Evolutionary conservation across 2,329 filamentous ascomycete genomes (phyloP).

Genomic region (Alternaria postmessia): DNA sequence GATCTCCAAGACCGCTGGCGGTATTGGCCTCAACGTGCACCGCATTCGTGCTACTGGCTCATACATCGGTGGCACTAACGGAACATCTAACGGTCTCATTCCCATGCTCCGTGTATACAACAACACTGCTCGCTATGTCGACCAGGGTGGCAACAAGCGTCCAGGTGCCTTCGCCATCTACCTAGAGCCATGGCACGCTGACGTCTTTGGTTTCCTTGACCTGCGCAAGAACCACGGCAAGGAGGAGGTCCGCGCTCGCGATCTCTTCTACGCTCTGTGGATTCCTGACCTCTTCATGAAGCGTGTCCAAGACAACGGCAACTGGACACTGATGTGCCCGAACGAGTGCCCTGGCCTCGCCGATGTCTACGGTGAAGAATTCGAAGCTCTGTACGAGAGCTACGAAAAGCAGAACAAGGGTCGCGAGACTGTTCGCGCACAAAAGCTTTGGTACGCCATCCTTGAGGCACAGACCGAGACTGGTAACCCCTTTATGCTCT

Average conservation of each 20-base stretch:
- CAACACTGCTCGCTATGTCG: slow-evolving; percentile 98
- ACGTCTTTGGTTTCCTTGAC: slow-evolving; percentile 97
- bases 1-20: slow-evolving; percentile 99
- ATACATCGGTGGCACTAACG: slow-evolving; percentile 98
- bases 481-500: slow-evolving; percentile 98
- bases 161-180: slow-evolving; percentile 99
- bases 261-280: slow-evolving; percentile 98
- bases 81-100: slow-evolving; percentile 95
- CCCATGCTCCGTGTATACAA: slow-evolving; percentile 99
- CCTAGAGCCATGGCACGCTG: slow-evolving; percentile 97
- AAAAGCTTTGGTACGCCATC: slow-evolving; percentile 99
- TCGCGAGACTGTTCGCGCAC: slow-evolving; percentile 90
- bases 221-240: slow-evolving; percentile 99
- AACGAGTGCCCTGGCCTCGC: slow-evolving; percentile 95
- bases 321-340: slow-evolving; percentile 98
- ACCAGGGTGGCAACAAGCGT: slow-evolving; percentile 99
- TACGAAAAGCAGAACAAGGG: slow-evolving; percentile 91
- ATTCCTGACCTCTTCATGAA: slow-evolving; percentile 99
- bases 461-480: slow-evolving; percentile 98
- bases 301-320: slow-evolving; percentile 93
- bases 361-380: slow-evolving; percentile 97
- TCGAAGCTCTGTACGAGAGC: slow-evolving; percentile 87
- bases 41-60: slow-evolving; percentile 96
- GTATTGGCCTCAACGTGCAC: slow-evolving; percentile 96
- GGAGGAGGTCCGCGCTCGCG: slow-evolving; percentile 94